These are phyloP conservation scores for Ailanthus altissimus DNA, from an alignment of 345 rosid genomes.

Conservation along the genomic window DNA sequence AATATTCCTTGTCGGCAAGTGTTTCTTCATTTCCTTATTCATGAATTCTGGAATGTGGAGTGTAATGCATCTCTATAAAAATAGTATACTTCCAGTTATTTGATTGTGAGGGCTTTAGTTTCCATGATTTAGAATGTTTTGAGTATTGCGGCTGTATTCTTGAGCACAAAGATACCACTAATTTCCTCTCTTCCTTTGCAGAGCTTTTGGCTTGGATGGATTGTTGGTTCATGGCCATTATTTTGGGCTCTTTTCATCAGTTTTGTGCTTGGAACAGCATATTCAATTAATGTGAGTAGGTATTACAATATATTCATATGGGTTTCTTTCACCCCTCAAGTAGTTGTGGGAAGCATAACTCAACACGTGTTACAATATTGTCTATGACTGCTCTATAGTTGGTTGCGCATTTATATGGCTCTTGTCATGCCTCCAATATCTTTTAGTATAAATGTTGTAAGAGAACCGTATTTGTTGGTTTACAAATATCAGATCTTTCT, in stretches of 20 bases:
- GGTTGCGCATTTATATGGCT: neutral
- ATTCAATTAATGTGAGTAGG: constrained; percentile 83
- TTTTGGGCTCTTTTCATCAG: constrained; percentile 94
- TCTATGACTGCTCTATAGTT: neutral
- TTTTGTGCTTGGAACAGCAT: constrained; percentile 91
- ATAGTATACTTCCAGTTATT: neutral
- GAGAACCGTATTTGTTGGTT: neutral
- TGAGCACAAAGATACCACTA: neutral
- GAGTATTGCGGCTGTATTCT: constrained; percentile 9
- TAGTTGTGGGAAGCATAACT: constrained; percentile 3
- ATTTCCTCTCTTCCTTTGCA: constrained; percentile 29
- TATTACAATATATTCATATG: neutral
- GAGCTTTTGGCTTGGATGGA: constrained; percentile 95
- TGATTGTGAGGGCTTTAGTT: neutral
- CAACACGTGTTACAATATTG: neutral
- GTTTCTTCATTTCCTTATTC: no score
- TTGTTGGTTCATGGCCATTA: constrained; percentile 92
- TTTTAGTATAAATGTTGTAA: neutral
- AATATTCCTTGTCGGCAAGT: no score
- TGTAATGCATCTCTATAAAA: no score
- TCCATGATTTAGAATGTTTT: neutral
- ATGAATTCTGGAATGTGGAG: no score
- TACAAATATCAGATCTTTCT: neutral
- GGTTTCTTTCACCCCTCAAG: neutral
- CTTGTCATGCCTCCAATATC: neutral